Evolutionary conservation across 2,329 filamentous ascomycete species (phyloP), one percentile per base, ranked within the genome.

Genomic region (Xylaria multiplex): DNA sequence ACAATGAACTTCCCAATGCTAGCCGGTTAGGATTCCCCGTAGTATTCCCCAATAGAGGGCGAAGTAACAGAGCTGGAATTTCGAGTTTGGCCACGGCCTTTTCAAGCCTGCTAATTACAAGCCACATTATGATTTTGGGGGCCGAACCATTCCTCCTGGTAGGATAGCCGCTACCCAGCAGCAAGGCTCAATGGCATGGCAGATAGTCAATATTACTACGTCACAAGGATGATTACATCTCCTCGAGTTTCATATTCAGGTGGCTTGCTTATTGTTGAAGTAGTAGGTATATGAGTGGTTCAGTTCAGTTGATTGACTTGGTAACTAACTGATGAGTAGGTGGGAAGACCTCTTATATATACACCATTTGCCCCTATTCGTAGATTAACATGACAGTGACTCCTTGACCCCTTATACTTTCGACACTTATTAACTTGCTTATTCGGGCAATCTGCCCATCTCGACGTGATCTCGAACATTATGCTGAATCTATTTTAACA

Each of bases 401-500:
- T 22, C 32, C 32, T 9, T 35, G 6, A 9, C 9, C 6, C 9
- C 9, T 35, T 9, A 35, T 35, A 9, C 9, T 6, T 35, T 35
- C 6, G 32, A 35, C 1, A 35, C 32, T 35, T 35, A 37, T 37
- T 37, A 22, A 48, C 4, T 24, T 9, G 19, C 45, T 48, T 48
- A 22, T 22, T 24, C 45, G 24, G 8, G 45, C 45, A 24, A 7
- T 19, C 22, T 48, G 19, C n/a, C 22, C n/a, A 48, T 6, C 6
- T 48, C 11, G 19, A 22, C 7, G 42, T 45, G 22, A 48, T 9
- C n/a, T 11, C n/a, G 19, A 22, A 48, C n/a, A 24, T 48, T 24
- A n/a, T 22, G 19, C 19, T 48, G 45, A 22, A 22, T 45, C 45
- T 48, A 48, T 48, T 48, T 48, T 48, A 48, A 48, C 22, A 24